Conservation (phyloP, 1,139 yeast genomes). For the Saccharomyces pastorianus region DNA sequence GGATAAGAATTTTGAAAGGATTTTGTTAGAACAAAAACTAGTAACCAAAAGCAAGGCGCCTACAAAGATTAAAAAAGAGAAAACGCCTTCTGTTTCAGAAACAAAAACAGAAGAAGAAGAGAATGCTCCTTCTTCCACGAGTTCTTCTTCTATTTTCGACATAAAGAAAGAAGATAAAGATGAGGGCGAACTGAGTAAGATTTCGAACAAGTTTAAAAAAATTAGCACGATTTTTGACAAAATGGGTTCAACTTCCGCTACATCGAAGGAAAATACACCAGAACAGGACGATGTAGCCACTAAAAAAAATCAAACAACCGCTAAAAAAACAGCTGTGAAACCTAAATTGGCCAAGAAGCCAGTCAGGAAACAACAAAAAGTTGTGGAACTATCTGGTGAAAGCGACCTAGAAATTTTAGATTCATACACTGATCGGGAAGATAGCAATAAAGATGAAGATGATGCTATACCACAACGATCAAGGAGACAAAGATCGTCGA, state of each 20-base stretch:
- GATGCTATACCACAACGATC: slow-evolving; percentile 17
- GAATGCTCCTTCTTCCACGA: slow-evolving; percentile 7
- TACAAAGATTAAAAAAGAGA: slow-evolving; percentile 23
- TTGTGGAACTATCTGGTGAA: slow-evolving; percentile 16
- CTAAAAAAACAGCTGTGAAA: slow-evolving; percentile 5
- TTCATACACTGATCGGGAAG: slow-evolving; percentile 7
- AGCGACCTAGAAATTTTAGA: slow-evolving; percentile 21
- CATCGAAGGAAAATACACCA: slow-evolving; percentile 6
- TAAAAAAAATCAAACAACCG: slow-evolving; percentile 1
- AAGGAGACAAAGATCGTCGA: slow-evolving; percentile 22
- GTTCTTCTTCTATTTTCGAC: slow-evolving; percentile 17
- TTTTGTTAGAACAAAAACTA: slow-evolving; percentile 25
- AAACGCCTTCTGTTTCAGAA: slow-evolving; percentile 8
- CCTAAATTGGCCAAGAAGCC: not conserved
- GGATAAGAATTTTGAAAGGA: slow-evolving; percentile 27
- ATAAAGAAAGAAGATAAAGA: slow-evolving; percentile 12
- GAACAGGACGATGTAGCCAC: not conserved
- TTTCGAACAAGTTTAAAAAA: slow-evolving; percentile 28
- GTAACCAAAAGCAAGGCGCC: slow-evolving; percentile 20
- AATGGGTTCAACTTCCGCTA: slow-evolving; percentile 8
- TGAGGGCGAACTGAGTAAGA: slow-evolving; percentile 24
- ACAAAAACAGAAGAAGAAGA: slow-evolving; percentile 1
- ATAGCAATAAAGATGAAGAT: slow-evolving; percentile 15
- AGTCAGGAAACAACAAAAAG: slow-evolving; percentile 7
- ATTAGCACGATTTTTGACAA: slow-evolving; percentile 23